Conservation (phyloP, 2,329 filamentous ascomycete species). For the Claviceps humidiphila region DNA sequence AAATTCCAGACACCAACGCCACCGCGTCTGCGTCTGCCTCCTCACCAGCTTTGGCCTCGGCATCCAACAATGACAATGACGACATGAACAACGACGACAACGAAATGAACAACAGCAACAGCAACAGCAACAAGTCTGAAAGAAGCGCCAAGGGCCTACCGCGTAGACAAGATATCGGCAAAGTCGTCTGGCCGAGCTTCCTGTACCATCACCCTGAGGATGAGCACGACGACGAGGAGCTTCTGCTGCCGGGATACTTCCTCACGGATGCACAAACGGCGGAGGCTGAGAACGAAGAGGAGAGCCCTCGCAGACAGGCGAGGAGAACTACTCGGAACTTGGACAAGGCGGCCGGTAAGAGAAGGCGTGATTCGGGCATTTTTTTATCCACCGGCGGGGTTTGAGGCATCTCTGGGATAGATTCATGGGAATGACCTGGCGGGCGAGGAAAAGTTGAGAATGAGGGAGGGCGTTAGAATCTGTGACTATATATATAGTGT, state of each 20-base stretch:
- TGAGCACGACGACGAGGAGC: not conserved
- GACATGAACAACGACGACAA: not conserved
- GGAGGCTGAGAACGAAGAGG: not conserved
- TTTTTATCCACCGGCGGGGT: not conserved
- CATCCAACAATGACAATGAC: not conserved
- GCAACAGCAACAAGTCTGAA: not conserved
- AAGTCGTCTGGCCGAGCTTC: constrained; percentile 1
- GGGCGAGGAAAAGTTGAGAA: not conserved
- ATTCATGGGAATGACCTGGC: not conserved
- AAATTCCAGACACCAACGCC: not conserved
- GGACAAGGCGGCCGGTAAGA: not conserved
- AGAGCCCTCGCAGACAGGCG: not conserved
- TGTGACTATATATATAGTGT: not conserved
- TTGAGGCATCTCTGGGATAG: not conserved
- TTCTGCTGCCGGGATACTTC: not conserved
- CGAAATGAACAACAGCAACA: not conserved
- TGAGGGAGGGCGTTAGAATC: not conserved
- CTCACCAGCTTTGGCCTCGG: not conserved
- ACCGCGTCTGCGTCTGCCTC: not conserved
- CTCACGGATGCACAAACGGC: not conserved
- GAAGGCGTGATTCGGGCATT: not conserved
- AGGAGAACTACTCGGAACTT: not conserved
- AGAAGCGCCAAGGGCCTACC: not conserved
- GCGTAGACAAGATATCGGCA: not conserved
- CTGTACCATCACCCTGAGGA: not conserved